Base-by-base conservation (phyloP, 805 yeast genomes). In the Isabelozyma pseudorhagii region DNA sequence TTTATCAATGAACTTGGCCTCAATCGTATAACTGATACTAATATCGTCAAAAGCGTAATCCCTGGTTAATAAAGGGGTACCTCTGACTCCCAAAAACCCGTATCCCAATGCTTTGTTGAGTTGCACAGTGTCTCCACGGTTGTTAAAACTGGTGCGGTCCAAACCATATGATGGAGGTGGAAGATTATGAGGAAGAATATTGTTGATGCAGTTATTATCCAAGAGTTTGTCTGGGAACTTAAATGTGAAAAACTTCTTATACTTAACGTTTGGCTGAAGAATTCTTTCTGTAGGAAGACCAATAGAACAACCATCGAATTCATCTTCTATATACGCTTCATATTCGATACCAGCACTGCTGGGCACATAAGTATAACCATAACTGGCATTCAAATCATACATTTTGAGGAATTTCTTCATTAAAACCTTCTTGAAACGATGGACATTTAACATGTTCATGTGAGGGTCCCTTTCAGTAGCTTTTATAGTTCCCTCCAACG, bases 371-470 rank as follows among this genome's bases (percentile, higher is more conserved):
- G 67, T 60, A 49, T 77, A 75, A 0, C 80, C 78, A 55, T 74
- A 78, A 8, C 84, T 78, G 1, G 87, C 87, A 59, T 79, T 76
- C 42, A 82, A 56, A 57, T 83, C 87, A 45, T 81, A 79, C 85
- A 81, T 83, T 54, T 81, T 75, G 45, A 83, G 58, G 52, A 82
- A 79, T 54, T 80, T 76, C 54, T 82, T 80, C 60, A 71, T 68
- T 46, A 72, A 52, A 4, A 73, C 60, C 45, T 66, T 67, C 40
- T 60, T 63, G 46, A 59, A 65, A 44, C 60, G 63, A 28, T 54
- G 50, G 10, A 47, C 48, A 15, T 52, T 55, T 40, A 46, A 39
- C 9, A 46, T 46, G 17, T 42, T 28, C 18, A 28, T n/a, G 29
- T 56, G 47, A 6, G 46, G 42, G 21, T 58, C 56, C 21, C 61